Conservation (phyloP, 2,329 filamentous ascomycete species). For the Chrysoporthe cubensis region DNA sequence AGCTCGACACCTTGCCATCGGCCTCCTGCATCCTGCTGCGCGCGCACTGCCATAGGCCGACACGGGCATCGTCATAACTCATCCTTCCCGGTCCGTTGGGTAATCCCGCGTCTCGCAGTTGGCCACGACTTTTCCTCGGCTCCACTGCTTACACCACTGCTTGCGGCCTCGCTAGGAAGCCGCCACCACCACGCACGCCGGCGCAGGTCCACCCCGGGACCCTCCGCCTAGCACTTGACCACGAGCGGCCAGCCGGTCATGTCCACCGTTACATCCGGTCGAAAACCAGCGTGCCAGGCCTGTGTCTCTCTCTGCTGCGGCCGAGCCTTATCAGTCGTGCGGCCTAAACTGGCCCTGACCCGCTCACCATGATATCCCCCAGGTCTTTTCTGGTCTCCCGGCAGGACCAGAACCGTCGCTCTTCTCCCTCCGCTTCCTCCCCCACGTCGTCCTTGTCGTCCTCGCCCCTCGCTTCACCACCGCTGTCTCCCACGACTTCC, state of each 20-base stretch:
- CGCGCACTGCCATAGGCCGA: background rate
- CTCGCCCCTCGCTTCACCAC: slow-evolving; percentile 29
- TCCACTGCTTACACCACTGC: slow-evolving; percentile 6
- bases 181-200: slow-evolving; percentile 13
- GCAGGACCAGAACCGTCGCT: slow-evolving; percentile 33
- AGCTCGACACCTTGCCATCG: slow-evolving; percentile 8
- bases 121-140: slow-evolving; percentile 2
- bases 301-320: slow-evolving; percentile 2
- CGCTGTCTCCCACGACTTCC: slow-evolving; percentile 17
- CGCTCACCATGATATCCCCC: slow-evolving; percentile 43
- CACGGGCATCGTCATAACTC: slow-evolving; percentile 21
- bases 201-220: slow-evolving; percentile 7
- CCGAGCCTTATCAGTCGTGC: slow-evolving; percentile 29
- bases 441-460: slow-evolving; percentile 13
- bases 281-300: slow-evolving; percentile 20
- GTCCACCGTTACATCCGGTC: slow-evolving; percentile 23
- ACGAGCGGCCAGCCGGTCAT: slow-evolving; percentile 24
- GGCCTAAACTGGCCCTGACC: slow-evolving; percentile 16
- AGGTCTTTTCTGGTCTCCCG: slow-evolving; percentile 45
- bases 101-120: slow-evolving; percentile 25
- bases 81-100: slow-evolving; percentile 18
- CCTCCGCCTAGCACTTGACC: slow-evolving; percentile 3
- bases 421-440: slow-evolving; percentile 18
- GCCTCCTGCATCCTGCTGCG: background rate
- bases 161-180: slow-evolving; percentile 8